phyloP scores from a whole-genome alignment of 2,329 filamentous ascomycete species.

The Colletotrichum tropicale region DNA sequence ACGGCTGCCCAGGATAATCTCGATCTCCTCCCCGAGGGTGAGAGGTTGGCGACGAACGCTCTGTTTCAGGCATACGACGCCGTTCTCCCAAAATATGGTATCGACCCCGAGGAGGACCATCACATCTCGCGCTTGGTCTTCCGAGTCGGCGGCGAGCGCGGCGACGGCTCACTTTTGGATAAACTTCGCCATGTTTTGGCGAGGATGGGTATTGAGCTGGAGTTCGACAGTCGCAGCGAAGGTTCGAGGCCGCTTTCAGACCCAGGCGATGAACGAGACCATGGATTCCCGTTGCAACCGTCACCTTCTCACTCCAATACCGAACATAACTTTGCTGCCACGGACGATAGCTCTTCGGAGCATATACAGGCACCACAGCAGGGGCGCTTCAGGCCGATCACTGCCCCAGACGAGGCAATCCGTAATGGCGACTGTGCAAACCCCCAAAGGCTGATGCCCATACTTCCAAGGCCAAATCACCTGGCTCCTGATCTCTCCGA shows the following conservation, averaged over 20 bases:
- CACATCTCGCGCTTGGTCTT: conserved; percentile 81
- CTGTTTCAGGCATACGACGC: conserved; percentile 83
- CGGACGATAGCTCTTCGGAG: neutral
- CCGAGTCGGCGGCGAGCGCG: conserved; percentile 72
- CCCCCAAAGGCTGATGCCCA: neutral
- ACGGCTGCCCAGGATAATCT: conserved; percentile 70
- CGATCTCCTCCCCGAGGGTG: conserved; percentile 59
- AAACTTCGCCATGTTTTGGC: conserved; percentile 73
- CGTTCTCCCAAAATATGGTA: conserved; percentile 71
- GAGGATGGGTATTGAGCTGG: conserved; percentile 74
- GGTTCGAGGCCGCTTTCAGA: neutral
- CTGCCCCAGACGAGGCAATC: neutral
- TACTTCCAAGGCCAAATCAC: neutral
- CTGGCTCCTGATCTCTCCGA: neutral
- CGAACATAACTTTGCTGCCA: neutral
- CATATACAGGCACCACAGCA: neutral
- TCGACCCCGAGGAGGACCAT: conserved; percentile 75
- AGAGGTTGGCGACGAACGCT: conserved; percentile 74
- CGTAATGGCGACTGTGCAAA: neutral
- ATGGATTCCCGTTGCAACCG: neutral
- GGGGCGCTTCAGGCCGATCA: neutral
- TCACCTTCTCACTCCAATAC: neutral
- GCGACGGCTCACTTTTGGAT: conserved; percentile 63
- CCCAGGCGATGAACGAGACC: neutral
- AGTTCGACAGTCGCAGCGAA: conserved; percentile 50